Conservation (phyloP, 306 rosid species). For the Cajanus cajan region DNA sequence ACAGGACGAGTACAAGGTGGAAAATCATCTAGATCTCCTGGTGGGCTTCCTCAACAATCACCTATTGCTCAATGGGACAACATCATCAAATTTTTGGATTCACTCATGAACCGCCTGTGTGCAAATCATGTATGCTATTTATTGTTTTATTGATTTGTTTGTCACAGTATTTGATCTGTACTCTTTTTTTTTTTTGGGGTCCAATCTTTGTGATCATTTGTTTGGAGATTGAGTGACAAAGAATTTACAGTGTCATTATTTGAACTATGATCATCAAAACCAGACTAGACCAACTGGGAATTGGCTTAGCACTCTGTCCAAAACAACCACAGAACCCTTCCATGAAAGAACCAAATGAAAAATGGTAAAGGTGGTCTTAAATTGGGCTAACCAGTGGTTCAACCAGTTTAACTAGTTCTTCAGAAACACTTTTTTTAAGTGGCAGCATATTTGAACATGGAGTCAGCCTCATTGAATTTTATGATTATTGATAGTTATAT, state of each 20-base stretch:
- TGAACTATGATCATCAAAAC: not conserved
- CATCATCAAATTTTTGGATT: conserved; percentile 76
- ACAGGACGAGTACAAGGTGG: conserved; percentile 68
- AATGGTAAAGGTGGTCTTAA: not conserved
- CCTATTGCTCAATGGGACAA: conserved; percentile 84
- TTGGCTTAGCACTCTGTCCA: not conserved
- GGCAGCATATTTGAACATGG: not conserved
- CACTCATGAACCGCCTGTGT: conserved; percentile 63
- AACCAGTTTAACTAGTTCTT: not conserved
- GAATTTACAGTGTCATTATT: not conserved
- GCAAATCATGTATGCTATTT: conserved; percentile 64
- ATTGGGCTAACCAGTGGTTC: not conserved
- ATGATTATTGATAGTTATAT: not conserved
- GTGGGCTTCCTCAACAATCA: conserved; percentile 60
- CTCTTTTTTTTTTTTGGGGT: not conserved
- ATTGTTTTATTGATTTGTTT: not conserved
- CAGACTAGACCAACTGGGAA: not conserved
- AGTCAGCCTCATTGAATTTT: not conserved
- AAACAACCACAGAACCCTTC: not conserved
- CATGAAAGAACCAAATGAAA: not conserved
- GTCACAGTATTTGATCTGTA: conserved; percentile 10
- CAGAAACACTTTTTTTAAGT: not conserved
- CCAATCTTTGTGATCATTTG: not conserved
- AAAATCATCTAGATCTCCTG: conserved; percentile 70
- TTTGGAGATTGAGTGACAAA: not conserved